Base-by-base conservation (phyloP, 306 rosid species). In the Rubus parviflorus region DNA sequence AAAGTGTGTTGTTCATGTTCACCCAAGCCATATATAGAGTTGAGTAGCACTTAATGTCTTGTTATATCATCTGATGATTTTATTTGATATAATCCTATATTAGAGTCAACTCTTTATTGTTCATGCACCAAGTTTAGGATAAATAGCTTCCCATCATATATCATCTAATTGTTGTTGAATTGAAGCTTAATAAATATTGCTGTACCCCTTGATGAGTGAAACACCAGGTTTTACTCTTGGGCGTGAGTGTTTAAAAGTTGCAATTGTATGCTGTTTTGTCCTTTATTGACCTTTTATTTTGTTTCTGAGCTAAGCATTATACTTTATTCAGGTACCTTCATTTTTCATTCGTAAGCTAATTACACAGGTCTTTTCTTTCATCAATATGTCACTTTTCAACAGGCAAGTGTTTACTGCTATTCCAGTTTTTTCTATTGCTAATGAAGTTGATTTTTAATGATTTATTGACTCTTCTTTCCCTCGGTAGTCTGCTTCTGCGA, bases 321-420 rank as follows among this genome's bases (percentile, higher is more conserved):
- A 35, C 54, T 35, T 48, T 72, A 35, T 72, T 62, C 92, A 95
- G 99, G 99, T 95, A 66, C 99, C 99, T 57, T 91, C 96, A 63
- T 95, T 95, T 88, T 95, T 95, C 86, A 92, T 92, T 65, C 99
- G 97, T 70, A 95, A 95, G 82, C 86, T 95, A 74, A 85, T 91
- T 79, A 92, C 97, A 68, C 99, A 92, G 81, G 94, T 95, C 74
- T 95, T 94, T 67, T 90, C 93, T n/a, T 94, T 94, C 93, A 92
- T 94, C 89, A 94, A 94, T 82, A 92, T 92, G 67, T 89, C 97
- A 66, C 95, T 94, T 79, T 94, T 94, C 84, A 94, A 94, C 92
- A 94, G 98, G 98, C 85, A 89, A 87, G 85, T 54, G n/a, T 67
- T 78, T 30, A 51, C 61, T 43, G n/a, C 30, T 43, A 14, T 75